These are phyloP conservation scores for Chrysanthemum seticuspe DNA, from an alignment of 129 eudicot genomes.

Conservation along the genomic window DNA sequence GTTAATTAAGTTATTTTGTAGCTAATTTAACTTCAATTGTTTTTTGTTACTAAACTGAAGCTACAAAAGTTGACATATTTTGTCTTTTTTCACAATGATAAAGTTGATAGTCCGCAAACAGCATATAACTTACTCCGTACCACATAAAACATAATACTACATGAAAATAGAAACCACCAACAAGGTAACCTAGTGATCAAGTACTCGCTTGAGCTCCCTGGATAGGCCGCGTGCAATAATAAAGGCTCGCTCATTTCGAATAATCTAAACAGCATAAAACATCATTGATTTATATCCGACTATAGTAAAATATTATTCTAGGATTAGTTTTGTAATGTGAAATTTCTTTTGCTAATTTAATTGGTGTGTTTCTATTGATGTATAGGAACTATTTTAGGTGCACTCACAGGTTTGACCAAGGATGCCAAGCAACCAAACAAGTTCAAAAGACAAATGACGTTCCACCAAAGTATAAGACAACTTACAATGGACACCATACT, in stretches of 20 bases:
- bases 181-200: too few relatives aligned
- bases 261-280: too few relatives aligned
- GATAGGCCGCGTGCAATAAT: too few relatives aligned
- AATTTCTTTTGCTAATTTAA: not conserved
- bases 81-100: not conserved
- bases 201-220: too few relatives aligned
- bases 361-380: not conserved
- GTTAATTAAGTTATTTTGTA: too few relatives aligned
- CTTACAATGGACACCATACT: slow-evolving; percentile 46
- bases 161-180: too few relatives aligned
- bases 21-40: not conserved
- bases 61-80: not conserved
- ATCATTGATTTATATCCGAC: too few relatives aligned
- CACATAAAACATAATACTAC: too few relatives aligned
- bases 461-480: slow-evolving; percentile 40
- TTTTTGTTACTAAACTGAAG: not conserved
- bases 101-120: not conserved
- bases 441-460: slow-evolving; percentile 42
- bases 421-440: slow-evolving; percentile 56
- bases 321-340: too few relatives aligned
- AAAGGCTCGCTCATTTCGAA: too few relatives aligned
- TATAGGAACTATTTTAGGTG: slow-evolving; percentile 67
- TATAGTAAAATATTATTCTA: too few relatives aligned
- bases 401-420: slow-evolving; percentile 57
- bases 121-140: not conserved